Evolutionary conservation across 148 eudicot species (phyloP), one percentile per base, ranked within the genome.

Genomic region (Rhododendron ovatum): DNA sequence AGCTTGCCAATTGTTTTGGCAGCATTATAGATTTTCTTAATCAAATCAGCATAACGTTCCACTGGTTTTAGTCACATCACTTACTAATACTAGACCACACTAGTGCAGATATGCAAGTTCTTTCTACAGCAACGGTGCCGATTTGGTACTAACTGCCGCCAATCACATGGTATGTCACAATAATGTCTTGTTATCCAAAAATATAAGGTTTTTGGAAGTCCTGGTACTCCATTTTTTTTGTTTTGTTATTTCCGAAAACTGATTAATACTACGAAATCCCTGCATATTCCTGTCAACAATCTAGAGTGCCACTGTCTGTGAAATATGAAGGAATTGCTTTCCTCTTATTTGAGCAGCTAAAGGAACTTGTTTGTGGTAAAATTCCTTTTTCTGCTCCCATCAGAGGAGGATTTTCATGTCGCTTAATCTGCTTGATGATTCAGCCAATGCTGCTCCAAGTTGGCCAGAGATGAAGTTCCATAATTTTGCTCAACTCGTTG

Each of bases 71-170:
- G 75, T 90, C 82, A 8, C 83, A 88, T 89, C 84, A 85, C 83
- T 76, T 91, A 94, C 98, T 96, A 93, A 94, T 91, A 65, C 67
- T 93, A 91, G 91, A 92, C 89, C 96, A 89, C 93, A 88, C 78
- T 85, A 94, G 97, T 96, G 99, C 98, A 95, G 98, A 95, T 96
- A 61, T 96, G 99, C 98, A 94, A 95, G 98, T 96, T 96, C 96
- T 96, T 92, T 93, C 94, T 94, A 73, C 98, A 96, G 89, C 96
- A 94, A 88, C 91, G 99, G 78, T 96, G 99, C 90, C 95, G 99
- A 89, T 96, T 96, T 93, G 99, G 96, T 93, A 92, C 92, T 93
- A 94, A 85, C 86, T 96, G 99, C 96, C 99, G 99, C 93, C 90
- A 91, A 85, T 96, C 99, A 69, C 99, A 96, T 96, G 99, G 99